Evolutionary conservation across 2,329 filamentous ascomycete genomes (phyloP), one percentile per base, ranked within the genome.

Genomic region (Trichoderma afroharzianum): DNA sequence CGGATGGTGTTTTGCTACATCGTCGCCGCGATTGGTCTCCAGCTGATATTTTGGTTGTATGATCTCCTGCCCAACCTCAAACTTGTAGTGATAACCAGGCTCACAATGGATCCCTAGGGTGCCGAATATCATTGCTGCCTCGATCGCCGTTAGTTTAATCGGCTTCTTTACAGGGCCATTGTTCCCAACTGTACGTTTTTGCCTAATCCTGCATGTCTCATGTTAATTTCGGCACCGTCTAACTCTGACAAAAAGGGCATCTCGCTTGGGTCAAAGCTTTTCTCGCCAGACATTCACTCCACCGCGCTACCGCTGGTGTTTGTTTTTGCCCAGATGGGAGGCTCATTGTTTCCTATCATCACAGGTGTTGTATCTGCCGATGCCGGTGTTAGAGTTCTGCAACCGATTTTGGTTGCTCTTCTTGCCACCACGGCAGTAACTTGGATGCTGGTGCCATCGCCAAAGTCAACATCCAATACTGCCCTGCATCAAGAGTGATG

Each of bases 31-130:
- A 80, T 90, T 0, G 86, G 77, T 0, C 76, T 90, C 1, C 88
- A 91, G 73, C 75, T 91, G 8, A 79, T 90, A 0, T 90, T 90
- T 64, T 91, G 89, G 89, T 80, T 89, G 78, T 87, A 68, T n/a
- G 67, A 55, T 43, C 11, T 12, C 12, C 21, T 11, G 3, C 21
- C 53, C 53, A 7, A 18, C 6, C 5, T 24, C 24, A 28, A 18
- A 47, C 7, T 5, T 14, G 8, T 11, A 9, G 32, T 30, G n/a
- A 32, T 0, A 24, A n/a, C 8, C n/a, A 66, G 28, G 50, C 70
- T 69, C 14, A 39, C 50, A 53, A 15, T 36, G 5, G 33, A 33
- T 6, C 3, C 3, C 9, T 5, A 83, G 82, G 2, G 81, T 83
- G 0, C 82, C 82, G 0, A 83, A 82, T 28, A 83, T 84, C 47